Evolutionary conservation across 345 rosid species (phyloP).

Genomic region (Hibiscus syriacus): DNA sequence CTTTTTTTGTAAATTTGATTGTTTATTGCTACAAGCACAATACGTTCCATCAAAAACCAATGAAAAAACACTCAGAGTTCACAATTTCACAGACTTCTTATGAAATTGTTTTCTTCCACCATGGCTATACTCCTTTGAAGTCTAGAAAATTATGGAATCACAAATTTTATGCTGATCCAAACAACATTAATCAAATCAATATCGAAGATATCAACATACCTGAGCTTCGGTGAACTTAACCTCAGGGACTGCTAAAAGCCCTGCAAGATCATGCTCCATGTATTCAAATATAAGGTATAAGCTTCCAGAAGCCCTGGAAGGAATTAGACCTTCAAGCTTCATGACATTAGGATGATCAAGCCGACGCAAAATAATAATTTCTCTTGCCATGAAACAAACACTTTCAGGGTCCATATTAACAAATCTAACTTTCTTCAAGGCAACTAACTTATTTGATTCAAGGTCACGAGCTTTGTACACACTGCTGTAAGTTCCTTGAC

Average conservation of each 20-base stretch:
- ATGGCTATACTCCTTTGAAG: not conserved
- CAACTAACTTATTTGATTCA: constrained; percentile 55
- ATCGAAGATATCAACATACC: constrained; percentile 21
- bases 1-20: not conserved
- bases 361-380: constrained; percentile 50
- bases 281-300: constrained; percentile 61
- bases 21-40: not conserved
- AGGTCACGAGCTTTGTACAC: constrained; percentile 65
- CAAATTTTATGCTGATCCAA: not conserved
- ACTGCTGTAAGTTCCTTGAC: constrained; percentile 77
- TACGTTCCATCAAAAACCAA: not conserved
- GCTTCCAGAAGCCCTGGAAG: constrained; percentile 56
- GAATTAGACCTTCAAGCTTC: constrained; percentile 71
- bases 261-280: constrained; percentile 71
- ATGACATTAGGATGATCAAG: constrained; percentile 70
- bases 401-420: constrained; percentile 70
- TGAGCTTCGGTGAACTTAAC: constrained; percentile 52
- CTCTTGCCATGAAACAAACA: constrained; percentile 73
- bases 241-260: constrained; percentile 47
- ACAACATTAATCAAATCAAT: not conserved
- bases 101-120: not conserved
- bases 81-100: not conserved
- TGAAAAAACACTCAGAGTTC: not conserved
- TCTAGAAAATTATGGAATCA: not conserved
- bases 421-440: constrained; percentile 70